Evolutionary conservation across 495 filamentous ascomycete genomes (phyloP).

Genomic region (Daldinia loculata): DNA sequence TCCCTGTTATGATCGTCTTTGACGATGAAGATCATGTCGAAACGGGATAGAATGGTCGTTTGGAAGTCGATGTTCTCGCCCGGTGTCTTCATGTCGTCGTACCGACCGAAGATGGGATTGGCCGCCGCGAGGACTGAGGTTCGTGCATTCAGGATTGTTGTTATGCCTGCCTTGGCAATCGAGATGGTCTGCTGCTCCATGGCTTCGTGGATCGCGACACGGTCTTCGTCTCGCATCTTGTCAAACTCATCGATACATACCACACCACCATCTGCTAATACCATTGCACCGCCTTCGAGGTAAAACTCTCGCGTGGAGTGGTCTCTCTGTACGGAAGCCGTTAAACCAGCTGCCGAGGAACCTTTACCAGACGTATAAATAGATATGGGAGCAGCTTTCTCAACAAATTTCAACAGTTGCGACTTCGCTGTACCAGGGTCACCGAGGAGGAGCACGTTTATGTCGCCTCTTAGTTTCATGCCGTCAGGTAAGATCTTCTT

Average conservation of each 20-base stretch:
- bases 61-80: constrained; percentile 99
- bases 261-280: constrained; percentile 95
- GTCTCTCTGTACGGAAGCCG: constrained; percentile 96
- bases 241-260: constrained; percentile 99
- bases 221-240: constrained; percentile 99
- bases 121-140: constrained; percentile 96
- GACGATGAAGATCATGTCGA: constrained; percentile 99
- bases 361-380: constrained; percentile 99
- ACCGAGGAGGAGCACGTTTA: constrained; percentile 96
- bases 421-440: constrained; percentile 99
- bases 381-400: constrained; percentile 94
- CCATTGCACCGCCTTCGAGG: constrained; percentile 98
- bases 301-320: constrained; percentile 94
- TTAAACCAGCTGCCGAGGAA: constrained; percentile 97
- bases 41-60: constrained; percentile 96
- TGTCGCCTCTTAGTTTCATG: constrained; percentile 98
- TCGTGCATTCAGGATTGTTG: constrained; percentile 95
- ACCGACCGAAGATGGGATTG: constrained; percentile 97
- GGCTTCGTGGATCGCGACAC: constrained; percentile 99
- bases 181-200: constrained; percentile 99
- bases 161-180: constrained; percentile 98
- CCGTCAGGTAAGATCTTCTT: constrained; percentile 99
- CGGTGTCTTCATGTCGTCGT: constrained; percentile 96
- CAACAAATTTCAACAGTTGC: constrained; percentile 95
- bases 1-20: constrained; percentile 91